A percentile compares a stretch with the other conserved stretches of the same genome.
phyloP scores from a whole-genome alignment of 2,329 filamentous ascomycete species.

The Teratosphaeria zuluensis region DNA sequence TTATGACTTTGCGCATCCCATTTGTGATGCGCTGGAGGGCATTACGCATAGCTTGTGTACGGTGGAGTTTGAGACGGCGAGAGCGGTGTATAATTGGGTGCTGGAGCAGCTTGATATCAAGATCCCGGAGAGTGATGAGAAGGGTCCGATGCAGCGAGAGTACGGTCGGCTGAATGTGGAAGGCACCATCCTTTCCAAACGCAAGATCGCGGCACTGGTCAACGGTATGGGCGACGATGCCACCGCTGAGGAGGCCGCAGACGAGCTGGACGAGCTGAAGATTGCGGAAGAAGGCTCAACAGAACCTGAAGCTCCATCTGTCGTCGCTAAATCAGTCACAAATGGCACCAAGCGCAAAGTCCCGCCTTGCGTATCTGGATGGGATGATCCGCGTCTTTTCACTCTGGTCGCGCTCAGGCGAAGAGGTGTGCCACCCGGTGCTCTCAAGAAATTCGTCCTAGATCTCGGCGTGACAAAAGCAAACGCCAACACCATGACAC shows the following conservation, averaged over 20 bases:
- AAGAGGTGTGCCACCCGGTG: constrained; percentile 77
- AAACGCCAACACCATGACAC: constrained; percentile 66
- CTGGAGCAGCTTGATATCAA: constrained; percentile 75
- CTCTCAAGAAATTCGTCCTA: constrained; percentile 80
- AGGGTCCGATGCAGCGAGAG: constrained; percentile 77
- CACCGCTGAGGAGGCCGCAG: constrained; percentile 16
- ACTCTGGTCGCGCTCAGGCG: constrained; percentile 76
- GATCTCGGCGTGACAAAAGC: constrained; percentile 85
- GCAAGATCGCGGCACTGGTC: constrained; percentile 72
- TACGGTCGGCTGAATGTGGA: constrained; percentile 69
- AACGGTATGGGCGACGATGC: constrained; percentile 43
- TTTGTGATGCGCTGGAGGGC: constrained; percentile 84
- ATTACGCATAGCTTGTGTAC: constrained; percentile 92
- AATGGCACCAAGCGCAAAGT: constrained; percentile 22
- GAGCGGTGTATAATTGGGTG: constrained; percentile 85
- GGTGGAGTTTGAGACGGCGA: constrained; percentile 76
- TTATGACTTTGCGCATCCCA: constrained; percentile 78
- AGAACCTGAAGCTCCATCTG: constrained; percentile 17
- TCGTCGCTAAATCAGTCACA: constrained; percentile 8
- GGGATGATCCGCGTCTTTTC: constrained; percentile 86
- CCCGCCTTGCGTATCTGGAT: constrained; percentile 59
- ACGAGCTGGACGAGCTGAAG: constrained; percentile 30
- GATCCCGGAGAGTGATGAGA: constrained; percentile 48
- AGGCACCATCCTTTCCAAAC: constrained; percentile 80
- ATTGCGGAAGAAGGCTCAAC: constrained; percentile 33